Evolutionary conservation across 75 land plant genomes (phyloP).

Genomic region (Ceratopteris richardii): DNA sequence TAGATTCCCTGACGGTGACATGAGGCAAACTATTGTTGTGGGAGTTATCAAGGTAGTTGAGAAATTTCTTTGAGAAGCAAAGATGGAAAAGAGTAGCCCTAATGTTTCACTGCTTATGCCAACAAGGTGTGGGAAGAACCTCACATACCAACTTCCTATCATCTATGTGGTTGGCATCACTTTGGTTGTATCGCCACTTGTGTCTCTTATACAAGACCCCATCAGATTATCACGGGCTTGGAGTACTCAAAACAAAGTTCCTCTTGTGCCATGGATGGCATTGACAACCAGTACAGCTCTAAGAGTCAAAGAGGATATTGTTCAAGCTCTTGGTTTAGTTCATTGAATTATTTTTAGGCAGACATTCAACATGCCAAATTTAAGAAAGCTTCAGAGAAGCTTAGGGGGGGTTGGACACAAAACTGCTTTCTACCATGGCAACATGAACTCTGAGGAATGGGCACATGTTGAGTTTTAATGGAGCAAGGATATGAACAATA

Average conservation of each 20-base stretch:
- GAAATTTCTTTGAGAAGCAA: no score
- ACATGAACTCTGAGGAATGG: constrained; percentile 83
- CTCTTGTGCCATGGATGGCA: constrained; percentile 71
- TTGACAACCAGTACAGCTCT: constrained; percentile 94
- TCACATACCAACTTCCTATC: no score
- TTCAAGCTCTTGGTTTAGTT: constrained; percentile 82
- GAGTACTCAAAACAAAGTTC: constrained; percentile 80
- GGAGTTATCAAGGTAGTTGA: constrained; percentile 23
- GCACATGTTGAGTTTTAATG: constrained; percentile 75
- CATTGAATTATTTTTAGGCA: constrained; percentile 86
- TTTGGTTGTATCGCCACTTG: no score
- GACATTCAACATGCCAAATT: constrained; percentile 86
- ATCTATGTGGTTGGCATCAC: no score
- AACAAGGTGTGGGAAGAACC: no score
- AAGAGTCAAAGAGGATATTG: constrained; percentile 97
- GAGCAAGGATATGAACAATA: constrained; percentile 93
- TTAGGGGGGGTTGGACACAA: constrained; percentile 90
- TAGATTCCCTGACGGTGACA: constrained; percentile 50
- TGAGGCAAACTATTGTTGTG: constrained; percentile 22
- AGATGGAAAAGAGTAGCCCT: no score
- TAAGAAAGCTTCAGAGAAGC: constrained; percentile 74
- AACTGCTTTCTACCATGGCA: constrained; percentile 86
- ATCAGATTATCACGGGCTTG: constrained; percentile 94
- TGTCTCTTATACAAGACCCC: no score
- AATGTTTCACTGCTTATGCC: no score